Evolutionary conservation across 371 early-diverging fungal species (phyloP).

Genomic region (Mucor indicus): DNA sequence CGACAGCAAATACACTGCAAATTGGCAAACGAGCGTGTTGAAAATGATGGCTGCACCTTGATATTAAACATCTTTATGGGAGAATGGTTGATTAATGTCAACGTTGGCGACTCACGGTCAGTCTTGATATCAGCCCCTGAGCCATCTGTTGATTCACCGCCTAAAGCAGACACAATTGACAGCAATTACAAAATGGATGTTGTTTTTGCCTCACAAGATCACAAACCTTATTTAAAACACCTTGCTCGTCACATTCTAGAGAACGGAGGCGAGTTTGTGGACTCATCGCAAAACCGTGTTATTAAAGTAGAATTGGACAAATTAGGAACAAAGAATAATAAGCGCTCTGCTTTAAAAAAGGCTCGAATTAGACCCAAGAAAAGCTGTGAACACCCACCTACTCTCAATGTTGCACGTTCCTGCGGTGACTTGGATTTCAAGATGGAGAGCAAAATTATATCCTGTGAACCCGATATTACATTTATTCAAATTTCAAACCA

Average conservation of each 20-base stretch:
- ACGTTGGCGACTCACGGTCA: constrained; percentile 83
- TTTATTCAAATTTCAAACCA: constrained; percentile 50
- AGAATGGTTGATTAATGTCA: constrained; percentile 75
- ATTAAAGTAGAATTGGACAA: constrained; percentile 58
- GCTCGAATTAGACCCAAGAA: constrained; percentile 58
- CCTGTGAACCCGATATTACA: constrained; percentile 59
- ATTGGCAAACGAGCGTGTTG: constrained; percentile 22
- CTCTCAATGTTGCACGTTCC: constrained; percentile 61
- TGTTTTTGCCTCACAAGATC: constrained; percentile 63
- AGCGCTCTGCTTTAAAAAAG: constrained; percentile 54
- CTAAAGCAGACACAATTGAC: constrained; percentile 15
- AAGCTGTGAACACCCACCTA: constrained; percentile 45
- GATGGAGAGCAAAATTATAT: constrained; percentile 57
- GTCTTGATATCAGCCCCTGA: constrained; percentile 54
- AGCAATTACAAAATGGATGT: constrained; percentile 55
- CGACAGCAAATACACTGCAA: constrained; percentile 23
- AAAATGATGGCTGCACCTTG: constrained; percentile 83
- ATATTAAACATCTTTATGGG: constrained; percentile 69
- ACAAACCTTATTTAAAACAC: constrained; percentile 63
- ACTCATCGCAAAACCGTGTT: constrained; percentile 59
- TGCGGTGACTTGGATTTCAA: constrained; percentile 68
- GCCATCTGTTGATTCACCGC: constrained; percentile 17
- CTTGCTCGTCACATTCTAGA: constrained; percentile 59
- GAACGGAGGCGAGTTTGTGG: constrained; percentile 68
- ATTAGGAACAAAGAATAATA: constrained; percentile 44